phyloP scores from a whole-genome alignment of 768 basidiomycete species.

The Tulasnella sp. region DNA sequence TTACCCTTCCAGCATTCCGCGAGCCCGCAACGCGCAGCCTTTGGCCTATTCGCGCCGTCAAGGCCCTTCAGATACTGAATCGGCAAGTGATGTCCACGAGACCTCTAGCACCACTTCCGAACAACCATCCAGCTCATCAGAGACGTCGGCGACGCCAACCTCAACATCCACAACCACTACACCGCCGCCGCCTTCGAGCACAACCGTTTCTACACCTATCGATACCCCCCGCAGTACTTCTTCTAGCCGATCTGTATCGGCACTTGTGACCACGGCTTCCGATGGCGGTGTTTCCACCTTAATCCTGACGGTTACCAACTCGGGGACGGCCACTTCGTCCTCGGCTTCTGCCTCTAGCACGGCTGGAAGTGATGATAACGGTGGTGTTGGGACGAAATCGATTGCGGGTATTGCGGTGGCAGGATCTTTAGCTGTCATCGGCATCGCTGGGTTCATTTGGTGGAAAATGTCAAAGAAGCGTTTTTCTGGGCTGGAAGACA shows the following conservation, averaged over 20 bases:
- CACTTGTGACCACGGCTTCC: conserved; percentile 23
- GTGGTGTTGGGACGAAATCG: conserved; percentile 34
- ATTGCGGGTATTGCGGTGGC: conserved; percentile 79
- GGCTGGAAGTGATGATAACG: not conserved
- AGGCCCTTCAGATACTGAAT: not conserved
- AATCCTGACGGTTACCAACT: conserved; percentile 13
- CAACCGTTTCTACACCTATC: conserved; percentile 38
- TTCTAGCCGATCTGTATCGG: not conserved
- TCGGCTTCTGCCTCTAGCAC: conserved; percentile 34
- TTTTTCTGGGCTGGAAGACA: conserved; percentile 67
- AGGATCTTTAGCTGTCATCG: conserved; percentile 74
- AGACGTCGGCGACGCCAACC: conserved; percentile 35
- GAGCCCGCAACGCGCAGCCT: not conserved
- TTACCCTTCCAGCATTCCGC: not conserved
- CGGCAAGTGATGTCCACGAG: not conserved
- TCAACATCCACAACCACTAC: conserved; percentile 41
- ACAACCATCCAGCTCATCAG: not conserved
- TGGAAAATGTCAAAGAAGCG: conserved; percentile 89
- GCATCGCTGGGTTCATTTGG: conserved; percentile 71
- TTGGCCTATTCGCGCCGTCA: not conserved
- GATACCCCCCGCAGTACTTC: conserved; percentile 17
- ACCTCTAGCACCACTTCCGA: not conserved
- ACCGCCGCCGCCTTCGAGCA: conserved; percentile 41
- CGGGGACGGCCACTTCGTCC: conserved; percentile 24
- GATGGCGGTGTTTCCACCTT: conserved; percentile 30